Evolutionary conservation across 208 protist species (phyloP).

Genomic region (Phytomonas francai): DNA sequence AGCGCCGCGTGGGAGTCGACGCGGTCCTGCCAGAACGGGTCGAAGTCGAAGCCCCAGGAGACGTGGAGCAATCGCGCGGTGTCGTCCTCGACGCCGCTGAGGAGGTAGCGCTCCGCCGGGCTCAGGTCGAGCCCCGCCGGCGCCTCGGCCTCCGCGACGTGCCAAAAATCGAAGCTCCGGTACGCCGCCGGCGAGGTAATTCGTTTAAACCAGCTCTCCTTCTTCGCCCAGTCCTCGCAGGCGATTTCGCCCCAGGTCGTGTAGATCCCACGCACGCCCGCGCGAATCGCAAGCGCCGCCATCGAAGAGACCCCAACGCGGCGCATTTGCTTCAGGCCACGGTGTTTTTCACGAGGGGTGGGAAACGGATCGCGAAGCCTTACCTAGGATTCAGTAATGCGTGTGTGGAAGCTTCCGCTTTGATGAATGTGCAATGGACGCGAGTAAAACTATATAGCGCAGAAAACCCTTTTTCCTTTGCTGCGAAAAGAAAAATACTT

Average conservation of each 20-base stretch:
- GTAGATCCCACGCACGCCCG: constrained; percentile 52
- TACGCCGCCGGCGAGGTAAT: constrained; percentile 62
- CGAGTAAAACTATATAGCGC: too few relatives aligned
- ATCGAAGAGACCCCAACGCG: constrained; percentile 18
- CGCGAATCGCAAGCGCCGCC: constrained; percentile 10
- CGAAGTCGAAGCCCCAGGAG: constrained; percentile 84
- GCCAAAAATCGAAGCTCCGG: constrained; percentile 84
- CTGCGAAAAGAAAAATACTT: too few relatives aligned
- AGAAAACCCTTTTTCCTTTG: too few relatives aligned
- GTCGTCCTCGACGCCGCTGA: constrained; percentile 81
- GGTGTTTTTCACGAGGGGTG: constrained; percentile 6
- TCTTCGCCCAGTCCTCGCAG: constrained; percentile 40
- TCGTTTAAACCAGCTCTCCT: constrained; percentile 71
- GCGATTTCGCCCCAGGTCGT: constrained; percentile 72
- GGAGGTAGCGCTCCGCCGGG: constrained; percentile 63
- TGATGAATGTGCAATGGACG: too few relatives aligned
- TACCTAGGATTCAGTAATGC: too few relatives aligned
- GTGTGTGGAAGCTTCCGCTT: too few relatives aligned
- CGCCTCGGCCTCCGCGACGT: constrained; percentile 53
- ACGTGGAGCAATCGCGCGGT: constrained; percentile 68
- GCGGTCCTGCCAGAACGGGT: constrained; percentile 85
- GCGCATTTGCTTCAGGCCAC: constrained; percentile 14
- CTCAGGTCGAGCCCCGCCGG: constrained; percentile 47
- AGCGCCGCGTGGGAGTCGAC: constrained; percentile 67
- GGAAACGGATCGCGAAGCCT: too few relatives aligned